Evolutionary conservation across 2,329 filamentous ascomycete species (phyloP), one percentile per base, ranked within the genome.

Genomic region (Ophiocordyceps robertsii): DNA sequence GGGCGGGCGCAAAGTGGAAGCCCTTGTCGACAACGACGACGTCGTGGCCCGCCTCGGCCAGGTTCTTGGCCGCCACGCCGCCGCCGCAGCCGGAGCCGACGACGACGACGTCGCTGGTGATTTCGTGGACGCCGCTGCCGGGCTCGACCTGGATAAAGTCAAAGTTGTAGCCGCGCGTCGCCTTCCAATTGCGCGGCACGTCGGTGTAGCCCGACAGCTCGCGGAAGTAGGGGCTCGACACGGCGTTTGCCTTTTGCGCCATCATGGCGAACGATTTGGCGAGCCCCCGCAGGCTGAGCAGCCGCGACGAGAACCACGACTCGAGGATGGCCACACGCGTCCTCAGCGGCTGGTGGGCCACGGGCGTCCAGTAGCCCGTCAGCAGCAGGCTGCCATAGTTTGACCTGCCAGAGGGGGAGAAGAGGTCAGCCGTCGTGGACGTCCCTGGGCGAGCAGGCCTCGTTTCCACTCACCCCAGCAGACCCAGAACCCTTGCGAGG

Each of bases 41-140:
- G 17, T 69, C 68, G 48, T 84, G 70, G 4, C 84, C 85, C 1
- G 81, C 83, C 59, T 88, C 80, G 10, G 88, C 77, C 1, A 95
- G 65, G 40, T 84, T 82, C 60, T 89, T 89, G 21, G 89, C 88
- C 31, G 73, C 76, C 0, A 95, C 87, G 10, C 73, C 85, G 35
- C 84, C 88, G 47, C 89, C 89, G 52, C 85, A 93, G 27, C 89
- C 89, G 32, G 84, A 92, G 3, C 89, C 89, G 17, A 95, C 72
- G 44, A 95, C 79, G 35, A 94, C 77, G 1, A 94, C 77, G 58
- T 95, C 90, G 0, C 84, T 82, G 42, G 87, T 77, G 33, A 93
- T 64, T 3, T 70, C 69, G 47, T 80, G 76, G 0, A 75, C 66
- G 5, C 54, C 49, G n/a, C 51, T 48, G 6, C 55, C 57, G 3